Conservation (phyloP, 495 filamentous ascomycete genomes). For the Penicillium mononematosum region DNA sequence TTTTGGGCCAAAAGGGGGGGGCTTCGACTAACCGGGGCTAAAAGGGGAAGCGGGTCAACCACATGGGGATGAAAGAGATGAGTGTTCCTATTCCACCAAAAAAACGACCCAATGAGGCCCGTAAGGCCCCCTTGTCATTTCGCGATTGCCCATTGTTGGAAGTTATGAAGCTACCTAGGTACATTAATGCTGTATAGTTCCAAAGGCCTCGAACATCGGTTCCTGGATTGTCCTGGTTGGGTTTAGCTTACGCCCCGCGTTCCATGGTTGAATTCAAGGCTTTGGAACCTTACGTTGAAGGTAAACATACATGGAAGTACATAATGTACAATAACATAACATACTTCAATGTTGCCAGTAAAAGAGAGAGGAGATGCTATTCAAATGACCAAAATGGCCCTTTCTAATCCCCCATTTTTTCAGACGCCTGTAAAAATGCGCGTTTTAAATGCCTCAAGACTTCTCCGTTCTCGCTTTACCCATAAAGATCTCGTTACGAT, state of each 20-base stretch:
- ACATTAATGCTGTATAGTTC: neutral
- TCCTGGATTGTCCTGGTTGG: slow-evolving; percentile 11
- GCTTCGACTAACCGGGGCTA: slow-evolving; percentile 19
- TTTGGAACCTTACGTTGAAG: neutral
- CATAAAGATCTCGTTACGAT: slow-evolving; percentile 68
- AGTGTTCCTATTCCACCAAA: neutral
- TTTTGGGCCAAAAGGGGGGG: slow-evolving; percentile 31
- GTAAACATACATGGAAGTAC: too few relatives aligned
- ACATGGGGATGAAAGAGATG: slow-evolving; percentile 9
- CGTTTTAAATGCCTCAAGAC: neutral
- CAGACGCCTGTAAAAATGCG: neutral
- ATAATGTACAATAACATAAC: neutral
- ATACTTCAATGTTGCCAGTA: neutral
- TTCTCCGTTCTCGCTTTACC: neutral
- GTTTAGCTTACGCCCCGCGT: slow-evolving; percentile 15
- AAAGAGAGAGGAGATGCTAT: slow-evolving; percentile 7
- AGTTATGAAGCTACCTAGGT: neutral
- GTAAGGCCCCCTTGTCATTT: neutral
- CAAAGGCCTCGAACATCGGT: slow-evolving; percentile 1
- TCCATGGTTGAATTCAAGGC: slow-evolving; percentile 6
- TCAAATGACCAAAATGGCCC: neutral
- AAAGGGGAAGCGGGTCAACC: slow-evolving; percentile 28
- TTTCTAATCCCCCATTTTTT: neutral
- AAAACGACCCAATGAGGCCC: neutral
- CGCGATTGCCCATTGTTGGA: neutral